Evolutionary conservation across 2,329 filamentous ascomycete species (phyloP).

Genomic region (Aaosphaeria pasadenensis): DNA sequence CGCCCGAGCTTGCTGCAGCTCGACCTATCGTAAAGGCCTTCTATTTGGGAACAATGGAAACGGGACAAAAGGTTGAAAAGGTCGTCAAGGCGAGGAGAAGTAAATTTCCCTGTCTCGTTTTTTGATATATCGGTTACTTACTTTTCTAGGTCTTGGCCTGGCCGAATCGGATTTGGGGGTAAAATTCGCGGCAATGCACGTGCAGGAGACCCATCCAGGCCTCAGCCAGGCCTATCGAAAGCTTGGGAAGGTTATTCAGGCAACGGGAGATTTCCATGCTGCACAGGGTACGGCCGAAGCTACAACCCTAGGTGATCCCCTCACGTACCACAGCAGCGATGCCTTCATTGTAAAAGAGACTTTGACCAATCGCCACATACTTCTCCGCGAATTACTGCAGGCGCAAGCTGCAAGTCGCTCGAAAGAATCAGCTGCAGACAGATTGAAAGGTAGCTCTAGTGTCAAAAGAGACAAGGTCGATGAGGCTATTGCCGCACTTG

Average conservation of each 20-base stretch:
- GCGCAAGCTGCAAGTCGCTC: conserved; percentile 81
- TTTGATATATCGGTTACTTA: conserved; percentile 13
- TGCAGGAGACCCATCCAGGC: conserved; percentile 86
- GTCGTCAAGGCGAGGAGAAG: conserved; percentile 89
- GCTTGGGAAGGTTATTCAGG: conserved; percentile 89
- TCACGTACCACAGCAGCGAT: conserved; percentile 92
- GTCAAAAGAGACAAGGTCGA: conserved; percentile 95
- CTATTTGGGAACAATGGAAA: conserved; percentile 92
- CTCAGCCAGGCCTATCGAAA: conserved; percentile 90
- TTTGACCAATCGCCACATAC: conserved; percentile 93
- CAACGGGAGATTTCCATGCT: conserved; percentile 90
- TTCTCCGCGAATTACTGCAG: conserved; percentile 88
- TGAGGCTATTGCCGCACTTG: conserved; percentile 87
- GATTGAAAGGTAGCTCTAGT: conserved; percentile 80
- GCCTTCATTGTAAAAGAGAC: conserved; percentile 98
- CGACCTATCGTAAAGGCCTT: conserved; percentile 92
- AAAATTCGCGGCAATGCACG: conserved; percentile 80
- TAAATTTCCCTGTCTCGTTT: conserved; percentile 39
- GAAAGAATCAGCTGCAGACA: conserved; percentile 81
- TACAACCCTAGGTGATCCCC: conserved; percentile 86
- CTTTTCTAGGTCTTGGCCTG: conserved; percentile 72
- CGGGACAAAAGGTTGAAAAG: conserved; percentile 94
- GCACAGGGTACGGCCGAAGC: conserved; percentile 96
- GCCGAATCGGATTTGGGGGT: conserved; percentile 91
- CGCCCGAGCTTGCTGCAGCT: conserved; percentile 86